These are phyloP conservation scores for Candida manassasensis DNA, from an alignment of 805 yeast species.

Conservation along the genomic window DNA sequence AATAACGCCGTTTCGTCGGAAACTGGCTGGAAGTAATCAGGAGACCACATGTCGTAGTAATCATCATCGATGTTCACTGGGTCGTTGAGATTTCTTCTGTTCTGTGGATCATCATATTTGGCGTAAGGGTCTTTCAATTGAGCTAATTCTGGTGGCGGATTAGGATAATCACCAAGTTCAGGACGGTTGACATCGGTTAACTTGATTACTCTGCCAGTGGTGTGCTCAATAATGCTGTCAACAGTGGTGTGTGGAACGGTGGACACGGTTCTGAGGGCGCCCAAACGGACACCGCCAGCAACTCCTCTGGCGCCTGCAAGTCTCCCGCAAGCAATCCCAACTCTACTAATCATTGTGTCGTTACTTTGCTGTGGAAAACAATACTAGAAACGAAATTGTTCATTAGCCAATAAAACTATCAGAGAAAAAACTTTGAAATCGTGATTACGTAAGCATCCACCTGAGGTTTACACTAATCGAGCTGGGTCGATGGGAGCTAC, in stretches of 20 bases:
- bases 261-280: not conserved
- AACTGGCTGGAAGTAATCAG: conserved; percentile 63
- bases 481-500: too few species aligned
- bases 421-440: conserved; percentile 12
- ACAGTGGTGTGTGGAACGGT: conserved; percentile 15
- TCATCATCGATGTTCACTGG: conserved; percentile 72
- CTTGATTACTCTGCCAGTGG: conserved; percentile 33
- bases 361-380: too few species aligned
- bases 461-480: too few species aligned
- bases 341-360: not conserved
- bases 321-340: conserved; percentile 7
- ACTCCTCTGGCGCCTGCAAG: not conserved
- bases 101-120: conserved; percentile 75
- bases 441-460: not conserved
- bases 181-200: conserved; percentile 41
- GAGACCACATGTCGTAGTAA: conserved; percentile 79
- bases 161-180: conserved; percentile 56
- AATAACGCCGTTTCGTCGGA: conserved; percentile 57
- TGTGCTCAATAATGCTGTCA: conserved; percentile 36
- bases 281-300: not conserved
- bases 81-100: conserved; percentile 72
- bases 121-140: conserved; percentile 67
- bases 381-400: too few species aligned
- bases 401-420: conserved; percentile 14
- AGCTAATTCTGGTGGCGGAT: conserved; percentile 53